Conservation (phyloP, 441 rosid species). For the Pelargonium citronellum region DNA sequence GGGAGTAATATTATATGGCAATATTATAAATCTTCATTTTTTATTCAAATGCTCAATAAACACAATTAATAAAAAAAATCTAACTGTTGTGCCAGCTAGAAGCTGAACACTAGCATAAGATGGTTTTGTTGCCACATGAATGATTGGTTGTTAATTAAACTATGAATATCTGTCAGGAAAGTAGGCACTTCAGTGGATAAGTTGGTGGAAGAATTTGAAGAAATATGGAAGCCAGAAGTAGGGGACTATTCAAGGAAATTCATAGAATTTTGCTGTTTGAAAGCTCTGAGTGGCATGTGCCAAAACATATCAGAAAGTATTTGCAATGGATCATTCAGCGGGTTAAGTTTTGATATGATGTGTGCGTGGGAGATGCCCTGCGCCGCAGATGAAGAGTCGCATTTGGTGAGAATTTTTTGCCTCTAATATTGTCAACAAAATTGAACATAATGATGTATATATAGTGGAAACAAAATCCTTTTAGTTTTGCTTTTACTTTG, state of each 20-base stretch:
- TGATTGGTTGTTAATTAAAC: neutral
- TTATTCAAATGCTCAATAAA: neutral
- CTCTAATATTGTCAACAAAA: neutral
- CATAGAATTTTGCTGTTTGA: conserved; percentile 63
- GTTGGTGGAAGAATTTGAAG: conserved; percentile 51
- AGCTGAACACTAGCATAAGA: neutral
- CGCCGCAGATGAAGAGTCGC: conserved; percentile 37
- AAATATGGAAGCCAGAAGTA: conserved; percentile 45
- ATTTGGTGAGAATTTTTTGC: conserved; percentile 21
- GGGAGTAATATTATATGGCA: neutral
- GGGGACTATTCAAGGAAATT: conserved; percentile 56
- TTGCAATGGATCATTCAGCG: conserved; percentile 56
- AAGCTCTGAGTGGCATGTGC: conserved; percentile 39
- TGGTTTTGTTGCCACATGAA: neutral
- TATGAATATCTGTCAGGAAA: conserved; percentile 34
- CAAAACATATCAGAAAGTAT: conserved; percentile 50
- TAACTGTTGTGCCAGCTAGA: too few species aligned
- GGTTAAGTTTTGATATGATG: conserved; percentile 77
- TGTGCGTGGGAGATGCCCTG: conserved; percentile 81
- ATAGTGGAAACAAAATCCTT: too few species aligned
- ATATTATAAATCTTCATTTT: neutral
- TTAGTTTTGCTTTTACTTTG: too few species aligned
- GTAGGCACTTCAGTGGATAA: conserved; percentile 35
- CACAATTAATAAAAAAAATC: neutral
- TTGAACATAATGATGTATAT: too few species aligned